Percentiles rank a stretch among this genome's conserved stretches.
phyloP scores from a whole-genome alignment of 1,284 basidiomycete species.

The Cryptococcus sp. region DNA sequence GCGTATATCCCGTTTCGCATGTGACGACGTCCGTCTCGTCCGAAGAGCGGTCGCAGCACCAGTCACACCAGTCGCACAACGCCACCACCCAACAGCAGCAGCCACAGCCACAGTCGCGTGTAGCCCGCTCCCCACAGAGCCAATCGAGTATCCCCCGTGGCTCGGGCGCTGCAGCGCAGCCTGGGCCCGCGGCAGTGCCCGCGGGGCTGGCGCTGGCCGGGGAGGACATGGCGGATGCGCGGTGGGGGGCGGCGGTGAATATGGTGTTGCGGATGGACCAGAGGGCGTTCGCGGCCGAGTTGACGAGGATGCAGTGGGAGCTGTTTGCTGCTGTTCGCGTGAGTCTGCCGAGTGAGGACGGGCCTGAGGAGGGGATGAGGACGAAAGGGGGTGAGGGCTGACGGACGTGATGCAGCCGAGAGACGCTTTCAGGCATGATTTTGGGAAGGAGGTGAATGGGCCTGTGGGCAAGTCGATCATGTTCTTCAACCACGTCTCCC shows the following conservation, averaged over 20 bases:
- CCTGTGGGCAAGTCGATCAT: slow-evolving; percentile 40
- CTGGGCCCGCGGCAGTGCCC: no score
- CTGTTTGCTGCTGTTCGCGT: slow-evolving; percentile 43
- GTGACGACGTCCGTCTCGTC: no score
- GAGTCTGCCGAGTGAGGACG: slow-evolving; percentile 20
- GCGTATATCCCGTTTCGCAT: not conserved
- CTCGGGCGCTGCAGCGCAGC: no score
- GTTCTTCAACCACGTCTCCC: slow-evolving; percentile 49
- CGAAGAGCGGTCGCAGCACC: no score
- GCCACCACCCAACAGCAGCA: not conserved
- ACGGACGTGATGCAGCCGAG: slow-evolving; percentile 28
- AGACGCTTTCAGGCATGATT: slow-evolving; percentile 46
- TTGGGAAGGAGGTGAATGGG: slow-evolving; percentile 45
- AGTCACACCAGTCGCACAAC: not conserved
- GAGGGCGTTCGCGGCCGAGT: slow-evolving; percentile 41
- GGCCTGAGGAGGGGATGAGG: no score
- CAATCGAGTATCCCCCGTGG: no score
- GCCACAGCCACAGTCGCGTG: not conserved
- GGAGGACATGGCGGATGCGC: slow-evolving; percentile 1
- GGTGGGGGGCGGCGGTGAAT: slow-evolving; percentile 21
- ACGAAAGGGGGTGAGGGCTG: not conserved
- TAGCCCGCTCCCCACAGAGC: no score
- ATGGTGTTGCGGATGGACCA: slow-evolving; percentile 31
- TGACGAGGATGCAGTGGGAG: slow-evolving; percentile 48
- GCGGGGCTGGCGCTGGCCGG: not conserved